These are phyloP conservation scores for Mycena albidolilacea DNA, from an alignment of 768 basidiomycete species.

Conservation along the genomic window DNA sequence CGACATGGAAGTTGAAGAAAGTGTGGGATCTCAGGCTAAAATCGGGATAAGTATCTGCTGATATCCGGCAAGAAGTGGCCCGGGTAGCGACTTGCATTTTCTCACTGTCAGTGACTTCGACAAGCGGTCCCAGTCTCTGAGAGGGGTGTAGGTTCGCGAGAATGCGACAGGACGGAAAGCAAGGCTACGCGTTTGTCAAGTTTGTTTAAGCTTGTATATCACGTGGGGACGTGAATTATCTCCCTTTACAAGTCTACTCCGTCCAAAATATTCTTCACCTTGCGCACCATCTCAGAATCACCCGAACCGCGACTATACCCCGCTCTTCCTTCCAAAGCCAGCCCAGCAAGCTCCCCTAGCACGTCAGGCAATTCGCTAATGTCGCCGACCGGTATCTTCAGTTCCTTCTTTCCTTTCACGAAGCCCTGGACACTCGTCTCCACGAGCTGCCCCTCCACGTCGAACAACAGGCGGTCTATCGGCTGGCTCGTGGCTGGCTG, in stretches of 20 bases:
- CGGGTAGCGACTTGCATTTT: neutral
- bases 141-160: no score
- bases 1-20: conserved; percentile 2
- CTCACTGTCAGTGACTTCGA: no score
- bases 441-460: conserved; percentile 37
- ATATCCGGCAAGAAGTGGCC: neutral
- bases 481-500: conserved; percentile 50
- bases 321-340: conserved; percentile 53
- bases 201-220: no score
- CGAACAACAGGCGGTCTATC: conserved; percentile 52
- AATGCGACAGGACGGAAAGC: no score
- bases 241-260: no score
- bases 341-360: conserved; percentile 51
- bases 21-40: neutral
- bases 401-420: conserved; percentile 45
- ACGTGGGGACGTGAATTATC: no score
- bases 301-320: conserved; percentile 37
- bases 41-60: no score
- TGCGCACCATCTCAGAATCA: conserved; percentile 46
- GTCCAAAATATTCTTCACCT: conserved; percentile 47
- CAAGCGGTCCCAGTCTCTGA: no score
- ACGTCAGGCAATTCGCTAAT: conserved; percentile 47
- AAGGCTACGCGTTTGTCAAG: no score
- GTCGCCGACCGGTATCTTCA: conserved; percentile 48
- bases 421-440: conserved; percentile 56